A percentile compares a stretch with the other conserved stretches of the same genome.
Conservation (phyloP, 2,329 filamentous ascomycete genomes). For the Chaetomium sp. region DNA sequence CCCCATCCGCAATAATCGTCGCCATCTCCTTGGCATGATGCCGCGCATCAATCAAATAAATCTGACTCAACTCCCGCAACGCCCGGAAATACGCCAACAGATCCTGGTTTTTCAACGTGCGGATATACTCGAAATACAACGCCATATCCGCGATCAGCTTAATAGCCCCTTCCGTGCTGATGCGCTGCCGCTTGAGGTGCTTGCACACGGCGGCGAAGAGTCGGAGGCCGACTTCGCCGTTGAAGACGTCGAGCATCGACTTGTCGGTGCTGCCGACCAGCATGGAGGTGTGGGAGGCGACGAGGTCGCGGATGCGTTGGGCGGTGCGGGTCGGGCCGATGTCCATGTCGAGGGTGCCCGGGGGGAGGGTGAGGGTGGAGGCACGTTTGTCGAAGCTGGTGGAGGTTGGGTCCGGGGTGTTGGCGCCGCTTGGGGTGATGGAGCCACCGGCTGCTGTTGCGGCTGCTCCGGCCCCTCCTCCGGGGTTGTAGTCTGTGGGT, state of each 20-base stretch:
- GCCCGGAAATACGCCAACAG: slow-evolving; percentile 87
- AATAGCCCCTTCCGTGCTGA: slow-evolving; percentile 83
- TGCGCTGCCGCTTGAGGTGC: slow-evolving; percentile 90
- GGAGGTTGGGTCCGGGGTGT: neutral
- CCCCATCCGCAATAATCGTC: slow-evolving; percentile 84
- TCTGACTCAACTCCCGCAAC: slow-evolving; percentile 85
- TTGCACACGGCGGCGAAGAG: slow-evolving; percentile 92
- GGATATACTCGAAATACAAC: slow-evolving; percentile 80
- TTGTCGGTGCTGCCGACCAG: slow-evolving; percentile 93
- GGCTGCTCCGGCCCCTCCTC: slow-evolving; percentile 8
- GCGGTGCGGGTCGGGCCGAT: slow-evolving; percentile 76
- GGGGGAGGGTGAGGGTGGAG: neutral
- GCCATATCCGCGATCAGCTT: slow-evolving; percentile 96
- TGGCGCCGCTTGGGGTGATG: neutral
- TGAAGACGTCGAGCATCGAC: slow-evolving; percentile 96
- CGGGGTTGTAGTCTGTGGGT: slow-evolving; percentile 85
- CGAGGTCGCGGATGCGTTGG: slow-evolving; percentile 71
- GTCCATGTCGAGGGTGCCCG: slow-evolving; percentile 33
- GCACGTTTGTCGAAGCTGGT: slow-evolving; percentile 7
- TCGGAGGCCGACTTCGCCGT: slow-evolving; percentile 89
- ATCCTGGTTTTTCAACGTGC: slow-evolving; percentile 73
- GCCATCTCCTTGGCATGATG: slow-evolving; percentile 87
- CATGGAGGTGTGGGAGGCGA: slow-evolving; percentile 87
- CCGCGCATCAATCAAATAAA: slow-evolving; percentile 81
- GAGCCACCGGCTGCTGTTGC: neutral